Conservation (phyloP, 2,329 filamentous ascomycete genomes). For the Gremmenia infestans region DNA sequence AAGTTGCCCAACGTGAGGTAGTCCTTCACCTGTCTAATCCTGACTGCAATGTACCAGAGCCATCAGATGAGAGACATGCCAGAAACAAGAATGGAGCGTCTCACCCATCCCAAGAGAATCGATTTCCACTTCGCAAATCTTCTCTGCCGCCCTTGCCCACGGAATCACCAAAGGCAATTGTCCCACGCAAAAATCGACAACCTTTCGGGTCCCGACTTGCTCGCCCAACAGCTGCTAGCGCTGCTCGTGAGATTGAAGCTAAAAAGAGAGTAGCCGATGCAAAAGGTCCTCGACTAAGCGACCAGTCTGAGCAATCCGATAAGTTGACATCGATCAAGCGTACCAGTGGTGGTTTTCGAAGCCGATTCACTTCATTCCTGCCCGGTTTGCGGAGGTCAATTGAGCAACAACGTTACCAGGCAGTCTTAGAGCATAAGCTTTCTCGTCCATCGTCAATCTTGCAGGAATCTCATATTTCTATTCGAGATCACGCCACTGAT, state of each 20-base stretch:
- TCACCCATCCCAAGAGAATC: neutral
- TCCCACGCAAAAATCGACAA: neutral
- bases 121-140: slow-evolving; percentile 1
- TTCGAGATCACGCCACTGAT: neutral
- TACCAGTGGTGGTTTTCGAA: neutral
- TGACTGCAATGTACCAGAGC: slow-evolving; percentile 1
- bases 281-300: neutral
- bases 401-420: neutral
- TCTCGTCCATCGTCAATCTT: neutral
- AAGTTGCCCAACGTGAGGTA: neutral
- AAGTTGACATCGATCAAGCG: neutral
- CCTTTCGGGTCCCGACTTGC: slow-evolving; percentile 3
- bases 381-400: neutral
- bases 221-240: slow-evolving; percentile 9
- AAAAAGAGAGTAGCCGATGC: neutral
- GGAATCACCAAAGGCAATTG: neutral
- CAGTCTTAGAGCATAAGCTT: neutral
- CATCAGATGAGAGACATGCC: slow-evolving; percentile 7
- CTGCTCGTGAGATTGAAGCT: slow-evolving; percentile 4
- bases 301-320: neutral
- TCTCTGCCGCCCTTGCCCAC: neutral
- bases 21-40: neutral
- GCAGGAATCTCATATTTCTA: neutral
- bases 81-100: neutral
- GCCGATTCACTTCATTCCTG: neutral